Evolutionary conservation across 495 filamentous ascomycete genomes (phyloP), one percentile per base, ranked within the genome.

Genomic region (Thermothielavioides terrestris): DNA sequence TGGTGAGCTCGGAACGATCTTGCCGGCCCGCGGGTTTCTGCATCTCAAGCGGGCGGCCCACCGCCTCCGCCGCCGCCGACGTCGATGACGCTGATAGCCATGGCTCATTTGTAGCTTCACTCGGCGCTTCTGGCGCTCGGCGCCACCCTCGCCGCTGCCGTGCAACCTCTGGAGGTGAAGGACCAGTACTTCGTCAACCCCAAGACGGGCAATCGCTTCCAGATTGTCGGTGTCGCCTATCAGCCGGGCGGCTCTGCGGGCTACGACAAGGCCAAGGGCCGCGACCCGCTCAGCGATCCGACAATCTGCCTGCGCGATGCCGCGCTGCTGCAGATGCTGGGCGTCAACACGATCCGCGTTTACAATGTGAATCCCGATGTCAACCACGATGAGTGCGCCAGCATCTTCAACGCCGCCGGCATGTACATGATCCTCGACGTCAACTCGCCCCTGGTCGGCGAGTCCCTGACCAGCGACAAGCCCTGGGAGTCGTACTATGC

Each of bases 221-320:
- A 92, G 70, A 82, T 97, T 49, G 76, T 97, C 40, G 91, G 91
- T 58, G 80, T 94, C 44, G 91, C 89, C 72, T 95, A 95, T 71
- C 91, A 97, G 71, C 91, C 91, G 23, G 90, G 89, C 59, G 91
- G 90, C 61, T 79, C 82, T 44, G 74, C 79, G n/a, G 90, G 80
- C 36, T 95, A 94, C 69, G 75, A 82, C 56, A 75, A 78, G 9
- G 69, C 63, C 7, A 52, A 60, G 17, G 72, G 74, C 11, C 63
- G 73, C 36, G 91, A 97, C 65, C 83, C 90, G 41, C 73, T 97
- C 42, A 88, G 77, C 59, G 75, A 95, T 63, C 74, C 71, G 21
- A 77, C 81, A 25, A 72, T 78, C 46, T 97, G 91, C 72, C 68
- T 91, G 57, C 83, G 91, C 42, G 91, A 97, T 76, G 91, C 92